These are phyloP conservation scores for Fusarium nodosum DNA, from an alignment of 2,329 filamentous ascomycete genomes.

Conservation along the genomic window DNA sequence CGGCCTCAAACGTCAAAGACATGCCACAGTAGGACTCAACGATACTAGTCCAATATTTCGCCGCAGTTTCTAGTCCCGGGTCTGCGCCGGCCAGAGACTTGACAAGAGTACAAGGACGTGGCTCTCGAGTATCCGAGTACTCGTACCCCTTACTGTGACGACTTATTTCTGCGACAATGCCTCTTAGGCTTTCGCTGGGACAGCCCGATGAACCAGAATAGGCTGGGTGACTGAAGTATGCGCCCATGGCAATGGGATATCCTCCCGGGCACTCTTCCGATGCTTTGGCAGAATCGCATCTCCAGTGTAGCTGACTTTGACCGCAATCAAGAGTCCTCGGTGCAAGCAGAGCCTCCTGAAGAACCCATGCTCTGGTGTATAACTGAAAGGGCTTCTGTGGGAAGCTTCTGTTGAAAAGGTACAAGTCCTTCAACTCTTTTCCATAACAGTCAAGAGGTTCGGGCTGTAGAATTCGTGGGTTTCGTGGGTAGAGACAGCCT, in stretches of 20 bases:
- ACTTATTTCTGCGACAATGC: neutral
- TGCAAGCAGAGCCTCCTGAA: neutral
- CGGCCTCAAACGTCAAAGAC: neutral
- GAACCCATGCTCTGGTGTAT: neutral
- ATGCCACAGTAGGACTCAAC: neutral
- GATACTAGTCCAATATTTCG: neutral
- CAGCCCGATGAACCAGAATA: neutral
- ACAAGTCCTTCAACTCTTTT: neutral
- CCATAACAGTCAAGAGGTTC: neutral
- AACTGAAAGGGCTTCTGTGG: neutral
- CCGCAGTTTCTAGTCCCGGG: neutral
- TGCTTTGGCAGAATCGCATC: neutral
- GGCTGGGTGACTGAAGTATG: neutral
- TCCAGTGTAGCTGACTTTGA: neutral
- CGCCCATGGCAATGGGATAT: accelerated
- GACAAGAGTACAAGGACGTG: neutral
- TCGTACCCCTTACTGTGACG: neutral
- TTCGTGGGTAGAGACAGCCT: neutral
- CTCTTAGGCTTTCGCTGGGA: neutral
- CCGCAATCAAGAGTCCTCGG: neutral
- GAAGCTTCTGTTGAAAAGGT: neutral
- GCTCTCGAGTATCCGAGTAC: neutral
- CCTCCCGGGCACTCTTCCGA: neutral
- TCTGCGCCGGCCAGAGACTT: neutral
- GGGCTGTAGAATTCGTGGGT: neutral